Conservation (phyloP, 768 basidiomycete species). For the Leccinum longicurvipes region DNA sequence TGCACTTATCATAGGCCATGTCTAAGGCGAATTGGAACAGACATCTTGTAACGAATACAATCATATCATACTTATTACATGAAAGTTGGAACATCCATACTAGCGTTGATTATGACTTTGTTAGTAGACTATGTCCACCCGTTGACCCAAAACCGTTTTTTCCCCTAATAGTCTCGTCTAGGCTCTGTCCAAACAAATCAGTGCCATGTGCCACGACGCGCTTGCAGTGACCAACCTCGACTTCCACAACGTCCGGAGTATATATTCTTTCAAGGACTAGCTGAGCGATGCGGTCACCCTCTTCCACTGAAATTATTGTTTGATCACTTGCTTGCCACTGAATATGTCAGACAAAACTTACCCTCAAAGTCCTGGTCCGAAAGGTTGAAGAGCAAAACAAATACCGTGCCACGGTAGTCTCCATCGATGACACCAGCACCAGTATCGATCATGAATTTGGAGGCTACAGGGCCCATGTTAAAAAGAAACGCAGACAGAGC, state of each 20-base stretch:
- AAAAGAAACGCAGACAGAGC: neutral
- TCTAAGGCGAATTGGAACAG: neutral
- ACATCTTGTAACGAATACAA: neutral
- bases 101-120: conserved; percentile 4
- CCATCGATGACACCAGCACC: conserved; percentile 97
- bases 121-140: conserved; percentile 70
- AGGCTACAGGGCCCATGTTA: conserved; percentile 49
- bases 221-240: conserved; percentile 51
- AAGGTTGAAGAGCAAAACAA: conserved; percentile 90
- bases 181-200: conserved; percentile 47
- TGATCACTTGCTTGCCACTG: neutral
- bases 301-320: conserved; percentile 55
- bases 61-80: conserved; percentile 7
- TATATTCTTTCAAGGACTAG: conserved; percentile 89
- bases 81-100: neutral
- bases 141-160: conserved; percentile 92
- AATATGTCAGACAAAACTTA: conserved; percentile 25
- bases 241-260: conserved; percentile 82
- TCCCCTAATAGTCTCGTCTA: conserved; percentile 84
- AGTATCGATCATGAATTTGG: conserved; percentile 97
- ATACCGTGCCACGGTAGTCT: conserved; percentile 90
- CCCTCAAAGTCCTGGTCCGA: conserved; percentile 88
- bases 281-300: conserved; percentile 96
- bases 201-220: neutral
- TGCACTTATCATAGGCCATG: neutral